Evolutionary conservation across 2,329 filamentous ascomycete species (phyloP), one percentile per base, ranked within the genome.

Genomic region (Aspergillus calidoustus): DNA sequence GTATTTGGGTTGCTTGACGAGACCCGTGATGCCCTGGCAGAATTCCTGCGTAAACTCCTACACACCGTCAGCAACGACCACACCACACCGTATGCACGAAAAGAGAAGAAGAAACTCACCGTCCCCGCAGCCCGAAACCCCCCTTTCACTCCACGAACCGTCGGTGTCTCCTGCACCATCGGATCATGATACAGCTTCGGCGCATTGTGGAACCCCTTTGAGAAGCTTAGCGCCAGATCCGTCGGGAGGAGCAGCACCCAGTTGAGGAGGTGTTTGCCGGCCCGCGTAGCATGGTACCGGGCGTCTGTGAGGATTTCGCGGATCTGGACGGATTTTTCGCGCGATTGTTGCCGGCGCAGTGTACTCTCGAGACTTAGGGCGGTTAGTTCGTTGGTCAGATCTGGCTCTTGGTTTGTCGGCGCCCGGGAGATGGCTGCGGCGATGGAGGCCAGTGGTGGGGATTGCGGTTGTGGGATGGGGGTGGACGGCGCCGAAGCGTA

Each of bases 181-280:
- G 91, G 87, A 69, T 96, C 93, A 47, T 93, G 91, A 72, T 97
- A 97, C 1, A 97, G 80, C 67, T 87, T 89, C 0, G 93, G 93
- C 6, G 91, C 89, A 69, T 97, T 97, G 72, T 94, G 90, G 73
- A 97, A 96, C 0, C 93, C 93, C 74, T 90, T 91, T 0, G 93
- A 90, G 43, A 97, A 78, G 0, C 91, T 91, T 47, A 97, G 79
- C 46, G 91, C 91, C 65, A 97, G 90, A 73, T 96, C 92, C 83
- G 95, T 89, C 0, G 93, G 93, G 1, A 89, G 89, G 68, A 91
- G 91, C 62, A 94, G 82, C 5, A 91, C 87, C n/a, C 90, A 88
- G 11, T 85, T 84, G 5, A 93, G 86, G 52, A 95, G 89, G n/a
- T 88, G 86, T 23, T 86, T 84, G 41, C 93, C 84, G 1, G 89